Evolutionary conservation across 371 early-diverging fungal species (phyloP).

Genomic region (Mortierella sp.): DNA sequence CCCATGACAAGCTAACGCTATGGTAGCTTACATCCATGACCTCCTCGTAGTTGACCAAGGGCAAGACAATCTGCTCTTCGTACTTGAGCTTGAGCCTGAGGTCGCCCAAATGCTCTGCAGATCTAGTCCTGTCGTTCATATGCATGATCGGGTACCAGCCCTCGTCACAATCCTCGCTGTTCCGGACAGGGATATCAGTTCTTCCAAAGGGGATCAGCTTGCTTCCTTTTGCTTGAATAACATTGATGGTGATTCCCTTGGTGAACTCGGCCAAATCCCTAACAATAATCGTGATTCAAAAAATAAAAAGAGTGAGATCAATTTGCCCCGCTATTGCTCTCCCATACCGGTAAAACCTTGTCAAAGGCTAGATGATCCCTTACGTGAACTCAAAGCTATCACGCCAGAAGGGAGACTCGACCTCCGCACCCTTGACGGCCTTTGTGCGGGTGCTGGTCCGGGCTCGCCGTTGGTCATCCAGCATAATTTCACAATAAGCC

Average conservation of each 20-base stretch:
- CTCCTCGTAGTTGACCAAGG: conserved; percentile 55
- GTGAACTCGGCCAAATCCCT: conserved; percentile 62
- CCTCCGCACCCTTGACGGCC: conserved; percentile 26
- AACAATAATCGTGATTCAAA: neutral
- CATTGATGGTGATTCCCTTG: conserved; percentile 63
- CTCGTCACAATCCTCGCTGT: conserved; percentile 49
- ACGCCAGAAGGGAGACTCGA: conserved; percentile 60
- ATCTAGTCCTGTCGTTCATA: conserved; percentile 41
- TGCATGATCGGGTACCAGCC: conserved; percentile 68
- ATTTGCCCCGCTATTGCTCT: neutral
- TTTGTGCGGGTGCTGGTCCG: conserved; percentile 61
- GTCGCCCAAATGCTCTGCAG: conserved; percentile 63
- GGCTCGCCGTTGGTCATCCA: conserved; percentile 68
- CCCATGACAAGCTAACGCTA: no score
- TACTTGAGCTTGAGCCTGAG: conserved; percentile 67
- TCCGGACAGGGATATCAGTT: conserved; percentile 43
- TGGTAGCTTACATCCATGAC: conserved; percentile 51
- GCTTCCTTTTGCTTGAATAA: conserved; percentile 59
- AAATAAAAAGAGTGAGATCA: neutral
- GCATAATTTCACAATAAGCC: conserved; percentile 62
- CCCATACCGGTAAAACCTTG: neutral
- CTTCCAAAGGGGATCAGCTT: conserved; percentile 59
- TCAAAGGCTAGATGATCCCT: neutral
- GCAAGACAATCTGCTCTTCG: conserved; percentile 70
- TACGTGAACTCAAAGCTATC: conserved; percentile 64